Base-by-base conservation (phyloP, 345 rosid species). In the Eucalyptus paniculata region DNA sequence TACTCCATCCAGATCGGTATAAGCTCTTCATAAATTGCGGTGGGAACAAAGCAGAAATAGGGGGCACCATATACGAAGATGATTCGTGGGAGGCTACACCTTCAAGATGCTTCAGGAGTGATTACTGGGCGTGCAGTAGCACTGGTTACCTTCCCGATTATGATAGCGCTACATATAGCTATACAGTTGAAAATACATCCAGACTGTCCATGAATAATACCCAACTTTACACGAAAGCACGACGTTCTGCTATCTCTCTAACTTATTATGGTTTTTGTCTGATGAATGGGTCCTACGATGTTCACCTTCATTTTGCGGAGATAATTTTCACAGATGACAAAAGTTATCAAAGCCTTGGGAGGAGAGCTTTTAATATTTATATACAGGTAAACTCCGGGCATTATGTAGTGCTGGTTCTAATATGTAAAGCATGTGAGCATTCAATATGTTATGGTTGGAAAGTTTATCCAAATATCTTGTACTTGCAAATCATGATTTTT, bases 231-330 rank as follows among this genome's bases (percentile, higher is more conserved):
- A 50, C 1, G 17, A 50, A 2, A 50, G 50, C 50, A 50, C 17
- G 50, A 50, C 50, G 50, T 50, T 50, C 50, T 50, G 0, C 50
- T 5, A 14, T 50, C 50, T 50, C 50, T 50, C 50, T 95, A 18
- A 93, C 94, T 51, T 95, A 93, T 86, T 93, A 93, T 60, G 94
- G 90, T 42, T 93, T 90, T 60, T 95, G 96, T 90, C 88, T 94
- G 51, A 85, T 88, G 47, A 86, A 92, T 89, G 96, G 94, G 60
- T 90, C 51, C 88, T 93, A 95, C 91, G 72, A 92, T 1, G 95
- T 97, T 54, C 93, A 86, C 88, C 98, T 97, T 88, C 98, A 97
- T 90, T 97, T 97, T 88, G 96, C 96, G 47, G 98, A 97, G 92
- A 95, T 94, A 42, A 87, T 91, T 92, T 94, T 95, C 93, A 90